Evolutionary conservation across 306 rosid genomes (phyloP).

Genomic region (Citrullus colocynthis): DNA sequence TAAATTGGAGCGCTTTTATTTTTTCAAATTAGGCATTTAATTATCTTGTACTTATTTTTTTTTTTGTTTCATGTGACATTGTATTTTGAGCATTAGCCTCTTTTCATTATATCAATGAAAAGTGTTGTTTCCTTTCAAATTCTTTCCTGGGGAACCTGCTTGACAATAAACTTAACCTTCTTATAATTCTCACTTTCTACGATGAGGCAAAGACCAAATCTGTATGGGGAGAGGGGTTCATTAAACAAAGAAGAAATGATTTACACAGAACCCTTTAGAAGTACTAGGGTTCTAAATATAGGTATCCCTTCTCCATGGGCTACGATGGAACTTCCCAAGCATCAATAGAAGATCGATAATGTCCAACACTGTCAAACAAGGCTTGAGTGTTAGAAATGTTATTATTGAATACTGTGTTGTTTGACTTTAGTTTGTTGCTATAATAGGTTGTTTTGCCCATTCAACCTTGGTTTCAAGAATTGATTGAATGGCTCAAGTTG

Average conservation of each 20-base stretch:
- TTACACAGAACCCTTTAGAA: background rate
- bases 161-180: background rate
- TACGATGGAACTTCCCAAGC: background rate
- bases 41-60: too few relatives aligned
- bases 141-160: background rate
- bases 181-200: background rate
- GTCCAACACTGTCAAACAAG: background rate
- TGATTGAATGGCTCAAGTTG: constrained; percentile 22
- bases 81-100: too few relatives aligned
- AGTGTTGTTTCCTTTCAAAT: too few relatives aligned
- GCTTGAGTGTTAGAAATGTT: background rate
- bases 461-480: constrained; percentile 21
- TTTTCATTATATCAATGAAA: too few relatives aligned
- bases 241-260: background rate
- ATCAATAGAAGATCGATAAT: too few relatives aligned
- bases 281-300: background rate
- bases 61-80: too few relatives aligned
- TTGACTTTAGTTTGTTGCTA: background rate
- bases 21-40: too few relatives aligned
- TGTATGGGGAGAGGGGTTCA: background rate
- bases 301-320: background rate
- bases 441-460: background rate
- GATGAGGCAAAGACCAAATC: background rate
- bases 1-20: too few relatives aligned
- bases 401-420: background rate